Evolutionary conservation across 2,329 filamentous ascomycete species (phyloP), one percentile per base, ranked within the genome.

Genomic region (Fusarium multiceps): DNA sequence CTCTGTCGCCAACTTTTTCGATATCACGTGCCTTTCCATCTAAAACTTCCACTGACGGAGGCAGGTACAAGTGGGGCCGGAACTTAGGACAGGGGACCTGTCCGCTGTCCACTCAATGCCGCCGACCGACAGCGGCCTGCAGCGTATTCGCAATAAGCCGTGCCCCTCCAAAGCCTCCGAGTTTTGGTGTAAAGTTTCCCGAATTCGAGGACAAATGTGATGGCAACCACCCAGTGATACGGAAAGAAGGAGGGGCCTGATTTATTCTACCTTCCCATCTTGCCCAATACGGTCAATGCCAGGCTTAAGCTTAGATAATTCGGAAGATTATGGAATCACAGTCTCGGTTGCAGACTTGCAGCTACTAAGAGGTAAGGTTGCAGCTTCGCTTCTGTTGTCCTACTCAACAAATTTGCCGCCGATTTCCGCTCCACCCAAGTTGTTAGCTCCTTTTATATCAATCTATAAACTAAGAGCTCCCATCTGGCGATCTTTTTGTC

Each of bases 1-100:
- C 55, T 59, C 60, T 59, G 64, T 68, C 58, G 65, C 72, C 72
- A 74, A 75, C 72, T 75, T 75, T 75, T 75, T 75, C 65, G 72
- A 74, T 65, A 71, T 75, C 73, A 75, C 73, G 73, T 75, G 73
- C 16, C 71, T 64, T 65, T 65, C 42, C 53, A 25, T 56, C 47
- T 55, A 30, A 49, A 51, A 41, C 23, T 41, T 27, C 25, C 34
- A 34, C 32, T 34, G 32, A 55, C 40, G 40, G 50, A 60, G 60
- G 34, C 64, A 72, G 72, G 72, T 64, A 71, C 68, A 34, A 50
- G 70, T 73, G 73, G 73, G 68, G 67, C 62, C 64, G 62, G 46
- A 55, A 46, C 23, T 40, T 30, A n/a, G 43, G 57, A 63, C 68
- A 60, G 45, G 59, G 65, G 62, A 28, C 50, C 53, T 54, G 14